These are phyloP conservation scores for Chlorophyllum brunneum DNA, from an alignment of 768 basidiomycete species.

Conservation along the genomic window DNA sequence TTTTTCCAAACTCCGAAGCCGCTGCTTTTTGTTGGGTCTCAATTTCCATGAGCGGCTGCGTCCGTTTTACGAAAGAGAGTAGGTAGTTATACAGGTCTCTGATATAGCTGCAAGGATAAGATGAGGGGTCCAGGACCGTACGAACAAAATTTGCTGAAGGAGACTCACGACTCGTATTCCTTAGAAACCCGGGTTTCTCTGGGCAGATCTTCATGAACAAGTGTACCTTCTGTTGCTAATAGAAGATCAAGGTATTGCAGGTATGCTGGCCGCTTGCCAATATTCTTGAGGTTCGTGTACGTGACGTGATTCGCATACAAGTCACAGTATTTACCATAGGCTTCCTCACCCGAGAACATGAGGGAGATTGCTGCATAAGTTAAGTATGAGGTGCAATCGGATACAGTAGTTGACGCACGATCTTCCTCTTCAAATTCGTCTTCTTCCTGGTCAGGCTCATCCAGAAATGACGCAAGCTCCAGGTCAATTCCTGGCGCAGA, in stretches of 20 bases:
- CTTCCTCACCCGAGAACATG: constrained; percentile 95
- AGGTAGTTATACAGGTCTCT: constrained; percentile 79
- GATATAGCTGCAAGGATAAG: constrained; percentile 69
- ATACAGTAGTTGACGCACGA: constrained; percentile 70
- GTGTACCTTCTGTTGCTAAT: constrained; percentile 55
- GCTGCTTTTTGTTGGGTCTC: constrained; percentile 62
- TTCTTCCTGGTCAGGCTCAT: constrained; percentile 73
- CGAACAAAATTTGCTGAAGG: not conserved
- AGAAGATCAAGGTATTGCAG: constrained; percentile 90
- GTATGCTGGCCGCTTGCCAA: constrained; percentile 82
- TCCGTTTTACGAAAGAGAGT: constrained; percentile 79
- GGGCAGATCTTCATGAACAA: constrained; percentile 65
- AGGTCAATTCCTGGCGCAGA: constrained; percentile 74
- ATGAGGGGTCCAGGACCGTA: not conserved
- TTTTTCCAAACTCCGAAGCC: constrained; percentile 65
- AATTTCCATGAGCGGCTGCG: constrained; percentile 78
- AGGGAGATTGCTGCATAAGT: constrained; percentile 60
- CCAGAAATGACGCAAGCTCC: constrained; percentile 78
- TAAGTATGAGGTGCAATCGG: not conserved
- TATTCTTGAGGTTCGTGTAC: constrained; percentile 86
- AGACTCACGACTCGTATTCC: constrained; percentile 73
- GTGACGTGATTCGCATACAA: constrained; percentile 83
- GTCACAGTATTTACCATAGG: constrained; percentile 93
- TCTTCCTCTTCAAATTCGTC: constrained; percentile 83
- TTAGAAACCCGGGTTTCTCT: constrained; percentile 65